phyloP scores from a whole-genome alignment of 352 stramenopile species.

The Pythium brassicae region DNA sequence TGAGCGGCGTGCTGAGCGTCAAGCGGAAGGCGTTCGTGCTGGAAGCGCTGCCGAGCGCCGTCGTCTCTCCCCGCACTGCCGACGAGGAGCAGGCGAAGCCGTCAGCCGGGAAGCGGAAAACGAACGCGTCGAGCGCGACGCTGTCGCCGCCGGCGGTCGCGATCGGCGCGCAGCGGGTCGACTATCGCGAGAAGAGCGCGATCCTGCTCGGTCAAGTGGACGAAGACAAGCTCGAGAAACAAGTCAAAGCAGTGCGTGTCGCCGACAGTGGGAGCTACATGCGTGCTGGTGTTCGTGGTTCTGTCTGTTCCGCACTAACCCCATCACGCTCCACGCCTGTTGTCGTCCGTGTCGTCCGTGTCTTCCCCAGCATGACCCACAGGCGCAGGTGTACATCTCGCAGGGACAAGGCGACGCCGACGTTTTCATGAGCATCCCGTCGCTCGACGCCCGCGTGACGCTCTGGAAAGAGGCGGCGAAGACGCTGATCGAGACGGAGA shows the following conservation, averaged over 20 bases:
- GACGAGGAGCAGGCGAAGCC: not conserved
- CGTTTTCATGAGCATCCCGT: conserved; percentile 80
- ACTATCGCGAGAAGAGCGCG: conserved; percentile 55
- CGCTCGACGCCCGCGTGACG: conserved; percentile 65
- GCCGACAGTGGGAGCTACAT: too few species aligned
- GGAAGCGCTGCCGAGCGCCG: conserved; percentile 14
- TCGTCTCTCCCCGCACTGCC: too few species aligned
- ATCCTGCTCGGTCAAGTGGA: conserved; percentile 69
- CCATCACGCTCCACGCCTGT: too few species aligned
- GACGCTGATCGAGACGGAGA: conserved; percentile 76
- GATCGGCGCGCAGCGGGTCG: conserved; percentile 24
- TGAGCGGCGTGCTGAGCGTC: conserved; percentile 54
- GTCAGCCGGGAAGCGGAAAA: conserved; percentile 10
- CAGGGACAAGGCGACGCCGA: conserved; percentile 72
- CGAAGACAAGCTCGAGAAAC: conserved; percentile 72
- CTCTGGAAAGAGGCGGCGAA: conserved; percentile 75
- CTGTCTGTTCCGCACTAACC: too few species aligned
- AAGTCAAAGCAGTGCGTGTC: conserved; percentile 58
- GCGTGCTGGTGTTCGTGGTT: too few species aligned
- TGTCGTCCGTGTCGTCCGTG: not conserved
- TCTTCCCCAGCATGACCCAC: conserved; percentile 47
- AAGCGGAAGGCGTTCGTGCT: conserved; percentile 63
- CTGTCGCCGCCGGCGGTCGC: not conserved
- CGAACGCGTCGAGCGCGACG: conserved; percentile 3
- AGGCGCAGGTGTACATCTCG: conserved; percentile 76